Conservation (phyloP, 805 yeast species). For the Kluyveromyces aestuarii region DNA sequence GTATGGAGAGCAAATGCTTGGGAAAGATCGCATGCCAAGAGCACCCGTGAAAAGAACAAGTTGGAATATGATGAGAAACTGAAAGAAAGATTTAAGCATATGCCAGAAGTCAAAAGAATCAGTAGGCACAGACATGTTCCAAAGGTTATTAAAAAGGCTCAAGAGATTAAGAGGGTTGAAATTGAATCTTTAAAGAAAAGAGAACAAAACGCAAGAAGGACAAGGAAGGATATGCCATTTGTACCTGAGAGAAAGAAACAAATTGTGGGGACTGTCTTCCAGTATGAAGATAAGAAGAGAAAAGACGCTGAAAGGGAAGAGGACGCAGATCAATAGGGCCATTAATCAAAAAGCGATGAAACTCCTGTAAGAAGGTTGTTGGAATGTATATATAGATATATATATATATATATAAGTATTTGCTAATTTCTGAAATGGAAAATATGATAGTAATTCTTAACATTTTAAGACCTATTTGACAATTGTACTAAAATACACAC, state of each 20-base stretch:
- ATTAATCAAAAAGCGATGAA: neutral
- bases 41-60: constrained; percentile 70
- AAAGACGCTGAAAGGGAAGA: constrained; percentile 5
- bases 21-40: constrained; percentile 74
- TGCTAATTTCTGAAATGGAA: neutral
- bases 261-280: constrained; percentile 70
- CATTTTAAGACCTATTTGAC: neutral
- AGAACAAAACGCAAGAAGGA: constrained; percentile 75
- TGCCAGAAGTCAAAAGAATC: constrained; percentile 93
- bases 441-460: neutral
- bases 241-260: constrained; percentile 78
- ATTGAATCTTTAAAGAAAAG: constrained; percentile 63
- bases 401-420: neutral
- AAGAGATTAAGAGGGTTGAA: constrained; percentile 75
- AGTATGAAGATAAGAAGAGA: constrained; percentile 33
- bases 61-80: constrained; percentile 86
- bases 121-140: constrained; percentile 92
- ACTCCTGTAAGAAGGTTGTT: neutral
- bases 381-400: too few relatives aligned
- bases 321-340: constrained; percentile 3
- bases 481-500: neutral
- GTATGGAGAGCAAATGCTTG: constrained; percentile 86
- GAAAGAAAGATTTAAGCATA: constrained; percentile 84
- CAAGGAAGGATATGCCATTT: constrained; percentile 53
- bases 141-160: constrained; percentile 74